Conservation (phyloP, 371 early-diverging fungal species). For the Apophysomyces ossiformis region DNA sequence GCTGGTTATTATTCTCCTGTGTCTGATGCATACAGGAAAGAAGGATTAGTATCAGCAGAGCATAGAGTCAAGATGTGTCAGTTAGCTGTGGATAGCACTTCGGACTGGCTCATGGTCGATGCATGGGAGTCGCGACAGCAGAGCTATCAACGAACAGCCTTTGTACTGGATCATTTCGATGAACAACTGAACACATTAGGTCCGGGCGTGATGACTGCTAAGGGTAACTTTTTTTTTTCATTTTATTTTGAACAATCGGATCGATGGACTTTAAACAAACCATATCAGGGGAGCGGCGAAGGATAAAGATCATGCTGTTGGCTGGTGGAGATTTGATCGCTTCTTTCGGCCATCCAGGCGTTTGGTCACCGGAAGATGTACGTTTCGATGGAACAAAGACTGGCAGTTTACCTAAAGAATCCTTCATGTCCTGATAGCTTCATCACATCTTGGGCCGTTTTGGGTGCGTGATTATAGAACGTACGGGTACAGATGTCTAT, state of each 20-base stretch:
- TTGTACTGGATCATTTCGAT: conserved; percentile 95
- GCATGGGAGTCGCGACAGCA: conserved; percentile 90
- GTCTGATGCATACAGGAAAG: conserved; percentile 89
- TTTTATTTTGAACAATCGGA: neutral
- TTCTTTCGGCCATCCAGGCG: conserved; percentile 89
- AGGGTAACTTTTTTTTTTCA: conserved; percentile 31
- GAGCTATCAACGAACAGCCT: conserved; percentile 86
- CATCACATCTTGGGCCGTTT: conserved; percentile 90
- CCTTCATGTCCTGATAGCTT: conserved; percentile 57
- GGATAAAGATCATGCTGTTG: conserved; percentile 86
- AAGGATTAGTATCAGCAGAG: conserved; percentile 83
- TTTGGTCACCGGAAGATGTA: conserved; percentile 93
- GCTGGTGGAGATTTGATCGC: conserved; percentile 98
- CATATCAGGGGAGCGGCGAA: conserved; percentile 44
- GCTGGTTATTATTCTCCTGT: conserved; percentile 98
- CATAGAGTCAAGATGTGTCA: conserved; percentile 95
- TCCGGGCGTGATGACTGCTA: conserved; percentile 54
- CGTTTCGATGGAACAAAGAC: conserved; percentile 8
- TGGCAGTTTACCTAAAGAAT: neutral
- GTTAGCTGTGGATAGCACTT: conserved; percentile 80
- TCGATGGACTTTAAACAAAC: neutral
- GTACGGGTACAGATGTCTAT: conserved; percentile 94
- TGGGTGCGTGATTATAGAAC: conserved; percentile 95
- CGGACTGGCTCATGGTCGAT: conserved; percentile 95
- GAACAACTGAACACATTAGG: conserved; percentile 75